Percentiles rank a stretch among this genome's conserved stretches.
phyloP scores from a whole-genome alignment of 202 grass and related monocot species.

The Elaeis oleifera region DNA sequence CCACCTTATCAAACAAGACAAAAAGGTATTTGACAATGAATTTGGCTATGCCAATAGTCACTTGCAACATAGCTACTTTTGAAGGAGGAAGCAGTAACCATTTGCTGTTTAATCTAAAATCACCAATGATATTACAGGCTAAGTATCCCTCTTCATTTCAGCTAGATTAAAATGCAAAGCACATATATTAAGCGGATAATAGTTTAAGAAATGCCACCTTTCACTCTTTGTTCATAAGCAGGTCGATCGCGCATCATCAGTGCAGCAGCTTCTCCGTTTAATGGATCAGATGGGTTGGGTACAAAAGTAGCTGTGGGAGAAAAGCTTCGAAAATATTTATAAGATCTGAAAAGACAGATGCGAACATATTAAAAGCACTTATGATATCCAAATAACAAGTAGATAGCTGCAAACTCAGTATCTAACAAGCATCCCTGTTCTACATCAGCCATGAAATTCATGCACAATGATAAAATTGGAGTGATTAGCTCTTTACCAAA shows the following conservation, averaged over 20 bases:
- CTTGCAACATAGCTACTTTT: too few species aligned
- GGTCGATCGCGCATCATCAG: slow-evolving; percentile 83
- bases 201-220: slow-evolving; percentile 37
- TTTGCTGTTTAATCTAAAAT: too few species aligned
- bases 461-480: not conserved
- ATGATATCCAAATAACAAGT: not conserved
- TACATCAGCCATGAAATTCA: not conserved
- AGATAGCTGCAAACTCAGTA: not conserved
- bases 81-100: too few species aligned
- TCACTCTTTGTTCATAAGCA: slow-evolving; percentile 96
- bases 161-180: too few species aligned
- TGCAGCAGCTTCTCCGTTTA: slow-evolving; percentile 94
- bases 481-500: slow-evolving; percentile 47
- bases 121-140: too few species aligned
- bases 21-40: too few species aligned
- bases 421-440: slow-evolving; percentile 5
- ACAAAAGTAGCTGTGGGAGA: slow-evolving; percentile 89
- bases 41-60: too few species aligned
- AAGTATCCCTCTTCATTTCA: too few species aligned
- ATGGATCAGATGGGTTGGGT: slow-evolving; percentile 90
- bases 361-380: not conserved
- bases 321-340: slow-evolving; percentile 97
- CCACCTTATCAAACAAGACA: too few species aligned
- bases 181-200: too few species aligned
- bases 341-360: slow-evolving; percentile 41